Conservation (phyloP, 2,329 filamentous ascomycete genomes). For the Phoma sp. region DNA sequence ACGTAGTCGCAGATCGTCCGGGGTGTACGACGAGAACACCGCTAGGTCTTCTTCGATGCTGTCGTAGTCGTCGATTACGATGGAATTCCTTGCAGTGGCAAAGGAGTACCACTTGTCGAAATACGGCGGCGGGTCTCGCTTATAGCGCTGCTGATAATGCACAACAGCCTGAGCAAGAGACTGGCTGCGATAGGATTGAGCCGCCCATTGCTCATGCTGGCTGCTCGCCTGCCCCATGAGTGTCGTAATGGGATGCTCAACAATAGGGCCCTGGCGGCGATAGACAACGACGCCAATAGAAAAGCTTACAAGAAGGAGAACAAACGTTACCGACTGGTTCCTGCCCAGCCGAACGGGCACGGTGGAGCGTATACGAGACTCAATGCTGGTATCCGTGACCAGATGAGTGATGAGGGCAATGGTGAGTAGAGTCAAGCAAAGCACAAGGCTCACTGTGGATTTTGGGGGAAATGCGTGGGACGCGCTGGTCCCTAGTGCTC, state of each 20-base stretch:
- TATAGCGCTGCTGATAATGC: conserved; percentile 60
- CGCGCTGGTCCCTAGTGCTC: conserved; percentile 40
- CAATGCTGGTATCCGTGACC: conserved; percentile 38
- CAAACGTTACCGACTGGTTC: conserved; percentile 39
- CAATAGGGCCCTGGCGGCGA: conserved; percentile 49
- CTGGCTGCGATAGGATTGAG: conserved; percentile 55
- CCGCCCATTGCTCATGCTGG: conserved; percentile 57
- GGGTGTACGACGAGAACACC: conserved; percentile 61
- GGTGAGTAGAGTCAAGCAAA: conserved; percentile 39
- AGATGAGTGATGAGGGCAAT: conserved; percentile 40
- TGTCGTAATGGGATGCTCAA: conserved; percentile 61
- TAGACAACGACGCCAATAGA: conserved; percentile 39
- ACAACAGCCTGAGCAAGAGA: conserved; percentile 57
- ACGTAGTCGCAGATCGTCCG: conserved; percentile 57
- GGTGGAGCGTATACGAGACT: conserved; percentile 34
- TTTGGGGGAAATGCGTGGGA: conserved; percentile 44
- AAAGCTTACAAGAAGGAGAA: conserved; percentile 51
- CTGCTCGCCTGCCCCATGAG: conserved; percentile 58
- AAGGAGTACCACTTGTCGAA: conserved; percentile 67
- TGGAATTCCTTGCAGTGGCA: conserved; percentile 57
- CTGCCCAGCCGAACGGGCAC: conserved; percentile 41
- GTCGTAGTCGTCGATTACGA: conserved; percentile 66
- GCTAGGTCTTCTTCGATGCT: conserved; percentile 63
- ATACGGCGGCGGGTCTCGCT: conserved; percentile 62
- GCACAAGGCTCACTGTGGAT: conserved; percentile 36